phyloP scores from a whole-genome alignment of 2,329 filamentous ascomycete species.

The Trichoderma aggressivum region DNA sequence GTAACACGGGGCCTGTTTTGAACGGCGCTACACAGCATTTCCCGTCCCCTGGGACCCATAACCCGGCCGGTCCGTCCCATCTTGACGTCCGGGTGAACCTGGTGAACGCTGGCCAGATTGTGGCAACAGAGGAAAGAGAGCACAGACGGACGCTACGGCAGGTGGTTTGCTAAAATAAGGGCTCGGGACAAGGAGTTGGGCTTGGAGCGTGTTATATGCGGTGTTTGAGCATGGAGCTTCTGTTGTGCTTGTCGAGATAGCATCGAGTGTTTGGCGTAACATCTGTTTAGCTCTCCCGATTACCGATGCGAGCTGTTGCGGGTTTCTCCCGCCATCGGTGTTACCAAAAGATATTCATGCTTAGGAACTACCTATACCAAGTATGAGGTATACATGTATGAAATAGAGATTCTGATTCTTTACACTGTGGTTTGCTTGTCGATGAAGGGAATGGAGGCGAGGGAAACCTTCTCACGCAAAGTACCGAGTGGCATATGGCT shows the following conservation, averaged over 20 bases:
- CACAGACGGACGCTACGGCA: not conserved
- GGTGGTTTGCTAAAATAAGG: not conserved
- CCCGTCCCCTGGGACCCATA: not conserved
- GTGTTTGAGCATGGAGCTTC: not conserved
- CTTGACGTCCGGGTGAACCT: not conserved
- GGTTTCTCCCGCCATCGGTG: not conserved
- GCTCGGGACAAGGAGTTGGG: not conserved
- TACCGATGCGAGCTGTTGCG: not conserved
- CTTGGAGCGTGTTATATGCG: not conserved
- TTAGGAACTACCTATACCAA: not conserved
- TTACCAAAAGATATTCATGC: not conserved
- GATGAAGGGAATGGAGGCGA: too few relatives aligned
- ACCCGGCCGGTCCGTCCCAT: not conserved
- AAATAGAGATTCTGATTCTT: not conserved
- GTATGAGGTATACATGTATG: too few relatives aligned
- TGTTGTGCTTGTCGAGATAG: not conserved
- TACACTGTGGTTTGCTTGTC: not conserved
- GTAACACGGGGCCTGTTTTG: not conserved
- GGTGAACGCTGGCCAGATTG: not conserved
- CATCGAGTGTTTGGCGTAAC: not conserved
- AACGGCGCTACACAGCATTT: not conserved
- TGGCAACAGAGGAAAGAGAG: not conserved
- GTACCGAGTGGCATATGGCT: not conserved
- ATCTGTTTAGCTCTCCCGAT: not conserved
- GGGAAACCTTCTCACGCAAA: not conserved